phyloP scores from a whole-genome alignment of 305 asterid species.

The Solanum hybrid region DNA sequence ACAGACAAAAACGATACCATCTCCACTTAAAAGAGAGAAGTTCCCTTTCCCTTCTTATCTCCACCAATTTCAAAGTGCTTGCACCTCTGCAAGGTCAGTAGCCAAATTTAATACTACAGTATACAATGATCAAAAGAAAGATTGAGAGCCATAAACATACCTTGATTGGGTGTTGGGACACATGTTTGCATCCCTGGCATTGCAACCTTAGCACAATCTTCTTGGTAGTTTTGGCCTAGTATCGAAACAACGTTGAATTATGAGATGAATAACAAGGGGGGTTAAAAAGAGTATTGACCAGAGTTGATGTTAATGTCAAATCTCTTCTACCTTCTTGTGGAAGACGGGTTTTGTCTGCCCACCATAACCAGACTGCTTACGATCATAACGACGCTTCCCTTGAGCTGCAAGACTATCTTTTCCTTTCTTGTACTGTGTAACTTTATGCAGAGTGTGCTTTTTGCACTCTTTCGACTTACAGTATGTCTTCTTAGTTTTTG shows the following conservation, averaged over 20 bases:
- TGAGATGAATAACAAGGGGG: background rate
- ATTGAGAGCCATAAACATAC: background rate
- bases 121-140: background rate
- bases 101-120: background rate
- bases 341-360: constrained; percentile 10
- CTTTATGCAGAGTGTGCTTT: constrained; percentile 10
- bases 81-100: constrained; percentile 6
- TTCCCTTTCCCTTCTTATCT: constrained; percentile 11
- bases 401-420: constrained; percentile 12
- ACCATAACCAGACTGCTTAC: constrained; percentile 14
- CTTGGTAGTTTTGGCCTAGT: constrained; percentile 12
- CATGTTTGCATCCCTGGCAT: constrained; percentile 10
- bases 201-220: constrained; percentile 11
- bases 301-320: background rate
- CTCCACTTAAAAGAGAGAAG: constrained; percentile 4
- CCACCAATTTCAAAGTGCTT: constrained; percentile 12
- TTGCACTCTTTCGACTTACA: constrained; percentile 12
- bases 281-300: background rate
- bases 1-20: background rate
- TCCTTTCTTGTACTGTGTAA: constrained; percentile 12
- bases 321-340: constrained; percentile 10
- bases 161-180: constrained; percentile 12
- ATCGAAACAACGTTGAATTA: background rate
- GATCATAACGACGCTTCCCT: constrained; percentile 12
- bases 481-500: constrained; percentile 11